These are phyloP conservation scores for Saccharomyces hybrid DNA, from an alignment of 1,139 yeast species.

Conservation along the genomic window DNA sequence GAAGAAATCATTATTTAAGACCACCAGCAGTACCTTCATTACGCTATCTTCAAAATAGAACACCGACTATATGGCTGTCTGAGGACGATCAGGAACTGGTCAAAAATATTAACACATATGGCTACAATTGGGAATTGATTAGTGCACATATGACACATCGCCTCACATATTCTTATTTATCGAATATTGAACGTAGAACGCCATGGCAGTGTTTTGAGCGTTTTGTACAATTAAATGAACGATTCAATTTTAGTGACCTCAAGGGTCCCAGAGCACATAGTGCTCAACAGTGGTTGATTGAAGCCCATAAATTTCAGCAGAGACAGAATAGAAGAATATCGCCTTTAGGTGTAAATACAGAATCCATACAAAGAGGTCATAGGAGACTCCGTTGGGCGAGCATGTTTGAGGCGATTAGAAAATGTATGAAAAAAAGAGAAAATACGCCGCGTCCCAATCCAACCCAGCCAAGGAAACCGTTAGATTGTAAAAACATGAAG, in stretches of 20 bases:
- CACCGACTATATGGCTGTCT: constrained; percentile 94
- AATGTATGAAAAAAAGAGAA: constrained; percentile 84
- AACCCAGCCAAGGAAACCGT: constrained; percentile 34
- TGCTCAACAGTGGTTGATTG: constrained; percentile 90
- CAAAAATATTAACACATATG: constrained; percentile 75
- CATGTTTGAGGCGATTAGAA: constrained; percentile 92
- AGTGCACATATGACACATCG: constrained; percentile 68
- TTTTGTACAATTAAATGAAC: constrained; percentile 85
- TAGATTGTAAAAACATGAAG: constrained; percentile 35
- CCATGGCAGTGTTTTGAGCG: constrained; percentile 99
- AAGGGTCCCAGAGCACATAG: constrained; percentile 77
- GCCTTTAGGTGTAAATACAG: constrained; percentile 86
- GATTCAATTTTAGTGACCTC: constrained; percentile 77
- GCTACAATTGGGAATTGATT: constrained; percentile 89
- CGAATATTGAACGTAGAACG: constrained; percentile 88
- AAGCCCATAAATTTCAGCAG: constrained; percentile 75
- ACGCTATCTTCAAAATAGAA: constrained; percentile 67
- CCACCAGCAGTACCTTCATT: constrained; percentile 88
- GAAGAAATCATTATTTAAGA: constrained; percentile 52
- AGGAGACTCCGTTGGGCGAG: constrained; percentile 88
- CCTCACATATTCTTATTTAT: constrained; percentile 61
- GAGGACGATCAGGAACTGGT: constrained; percentile 81
- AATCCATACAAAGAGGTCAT: constrained; percentile 90
- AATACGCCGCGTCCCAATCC: constrained; percentile 50
- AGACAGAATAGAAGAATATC: constrained; percentile 81